Conservation (phyloP, 176 grass and related monocot species). For the Poa annua region DNA sequence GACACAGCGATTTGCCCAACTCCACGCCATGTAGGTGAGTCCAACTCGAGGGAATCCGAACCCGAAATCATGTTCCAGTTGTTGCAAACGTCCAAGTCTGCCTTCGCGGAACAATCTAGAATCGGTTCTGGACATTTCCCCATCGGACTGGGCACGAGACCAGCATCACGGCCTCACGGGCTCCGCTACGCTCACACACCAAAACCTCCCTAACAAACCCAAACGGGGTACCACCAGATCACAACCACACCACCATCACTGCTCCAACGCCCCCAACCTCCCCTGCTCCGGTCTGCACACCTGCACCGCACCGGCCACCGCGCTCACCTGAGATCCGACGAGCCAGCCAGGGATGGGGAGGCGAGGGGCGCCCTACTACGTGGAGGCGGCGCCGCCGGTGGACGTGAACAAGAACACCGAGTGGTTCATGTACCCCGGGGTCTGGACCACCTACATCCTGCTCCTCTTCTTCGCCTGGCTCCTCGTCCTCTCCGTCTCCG, state of each 20-base stretch:
- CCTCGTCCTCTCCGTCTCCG: slow-evolving; percentile 2
- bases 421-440: slow-evolving; percentile 85
- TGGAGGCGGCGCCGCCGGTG: slow-evolving; percentile 56
- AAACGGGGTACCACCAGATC: neutral
- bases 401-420: slow-evolving; percentile 90
- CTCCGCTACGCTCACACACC: neutral
- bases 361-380: slow-evolving; percentile 51
- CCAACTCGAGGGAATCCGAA: too few species aligned
- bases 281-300: neutral
- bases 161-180: slow-evolving; percentile 1
- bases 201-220: neutral
- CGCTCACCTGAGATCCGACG: slow-evolving; percentile 8
- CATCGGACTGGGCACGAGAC: neutral
- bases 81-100: neutral
- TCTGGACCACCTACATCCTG: slow-evolving; percentile 49
- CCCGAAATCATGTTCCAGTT: too few species aligned
- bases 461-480: slow-evolving; percentile 9
- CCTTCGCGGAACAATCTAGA: slow-evolving; percentile 25
- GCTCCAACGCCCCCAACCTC: slow-evolving; percentile 7
- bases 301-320: neutral
- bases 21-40: too few species aligned
- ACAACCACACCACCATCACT: neutral
- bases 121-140: slow-evolving; percentile 26
- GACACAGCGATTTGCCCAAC: too few species aligned
- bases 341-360: slow-evolving; percentile 34